Evolutionary conservation across 176 grass and related monocot genomes (phyloP).

Genomic region (Oryza brachyantha): DNA sequence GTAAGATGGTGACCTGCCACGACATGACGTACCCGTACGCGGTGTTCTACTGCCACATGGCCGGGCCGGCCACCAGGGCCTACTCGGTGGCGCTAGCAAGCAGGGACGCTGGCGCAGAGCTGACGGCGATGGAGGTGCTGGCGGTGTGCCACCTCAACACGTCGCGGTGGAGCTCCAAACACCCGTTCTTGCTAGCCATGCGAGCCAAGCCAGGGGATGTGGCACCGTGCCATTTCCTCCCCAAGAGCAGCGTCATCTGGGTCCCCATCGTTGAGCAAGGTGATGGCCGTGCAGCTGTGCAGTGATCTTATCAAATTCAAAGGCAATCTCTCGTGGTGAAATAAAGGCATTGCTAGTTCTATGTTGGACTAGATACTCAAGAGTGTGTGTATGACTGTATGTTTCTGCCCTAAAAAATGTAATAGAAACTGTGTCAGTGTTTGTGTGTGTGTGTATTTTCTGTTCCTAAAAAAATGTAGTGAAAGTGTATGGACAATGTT

Average conservation of each 20-base stretch:
- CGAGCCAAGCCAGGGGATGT: slow-evolving; percentile 7
- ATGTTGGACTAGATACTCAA: too few species aligned
- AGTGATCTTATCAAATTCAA: too few species aligned
- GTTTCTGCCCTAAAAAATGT: too few species aligned
- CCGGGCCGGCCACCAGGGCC: not conserved
- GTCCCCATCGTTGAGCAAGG: not conserved
- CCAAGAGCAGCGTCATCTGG: slow-evolving; percentile 23
- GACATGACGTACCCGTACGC: slow-evolving; percentile 8
- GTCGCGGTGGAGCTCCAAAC: not conserved
- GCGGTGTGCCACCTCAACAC: slow-evolving; percentile 24
- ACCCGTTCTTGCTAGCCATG: slow-evolving; percentile 7
- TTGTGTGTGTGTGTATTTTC: too few species aligned
- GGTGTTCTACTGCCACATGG: slow-evolving; percentile 38
- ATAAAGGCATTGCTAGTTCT: too few species aligned
- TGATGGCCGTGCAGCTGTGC: not conserved
- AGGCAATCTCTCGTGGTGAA: too few species aligned
- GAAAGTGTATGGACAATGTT: too few species aligned
- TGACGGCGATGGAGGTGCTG: not conserved
- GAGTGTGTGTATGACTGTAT: too few species aligned
- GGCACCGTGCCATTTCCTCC: slow-evolving; percentile 28
- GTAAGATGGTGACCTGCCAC: slow-evolving; percentile 20
- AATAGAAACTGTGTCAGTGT: too few species aligned
- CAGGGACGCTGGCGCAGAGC: not conserved
- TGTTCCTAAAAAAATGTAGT: too few species aligned
- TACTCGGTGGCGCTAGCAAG: slow-evolving; percentile 8